phyloP scores from a whole-genome alignment of 2,329 filamentous ascomycete species.

The Teratosphaeria epicoccoides region DNA sequence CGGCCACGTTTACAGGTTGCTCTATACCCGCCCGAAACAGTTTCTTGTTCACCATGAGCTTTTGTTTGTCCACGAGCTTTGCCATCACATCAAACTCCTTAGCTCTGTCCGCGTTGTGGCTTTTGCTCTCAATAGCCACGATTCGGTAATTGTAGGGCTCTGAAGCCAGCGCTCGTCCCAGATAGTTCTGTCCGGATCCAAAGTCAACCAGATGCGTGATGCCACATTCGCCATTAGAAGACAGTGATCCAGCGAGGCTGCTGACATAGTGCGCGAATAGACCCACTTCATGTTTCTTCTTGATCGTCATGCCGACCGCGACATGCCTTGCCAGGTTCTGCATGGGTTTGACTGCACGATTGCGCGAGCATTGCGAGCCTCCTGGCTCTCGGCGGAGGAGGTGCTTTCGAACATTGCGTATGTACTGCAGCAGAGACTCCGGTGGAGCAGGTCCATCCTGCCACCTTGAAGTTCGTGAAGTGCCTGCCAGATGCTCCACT shows the following conservation, averaged over 20 bases:
- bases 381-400: conserved; percentile 54
- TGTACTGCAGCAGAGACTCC: conserved; percentile 57
- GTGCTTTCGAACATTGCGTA: conserved; percentile 51
- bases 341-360: conserved; percentile 26
- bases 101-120: conserved; percentile 77
- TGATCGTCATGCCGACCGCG: conserved; percentile 84
- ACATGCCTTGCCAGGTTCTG: conserved; percentile 58
- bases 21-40: conserved; percentile 45
- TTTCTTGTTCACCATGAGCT: conserved; percentile 75
- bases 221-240: conserved; percentile 30
- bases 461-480: conserved; percentile 26
- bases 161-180: conserved; percentile 76
- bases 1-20: conserved; percentile 5
- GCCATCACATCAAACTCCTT: conserved; percentile 75
- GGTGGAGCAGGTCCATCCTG: conserved; percentile 41
- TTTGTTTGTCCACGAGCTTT: conserved; percentile 60
- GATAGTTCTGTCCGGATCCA: conserved; percentile 92
- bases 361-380: conserved; percentile 19
- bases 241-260: conserved; percentile 43
- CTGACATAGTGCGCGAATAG: conserved; percentile 83
- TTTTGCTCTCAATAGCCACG: conserved; percentile 79
- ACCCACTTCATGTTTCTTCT: conserved; percentile 88
- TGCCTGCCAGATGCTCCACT: conserved; percentile 36
- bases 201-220: conserved; percentile 91
- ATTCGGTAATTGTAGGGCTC: conserved; percentile 77